A percentile compares a stretch with the other conserved stretches of the same genome.
phyloP scores from a whole-genome alignment of 345 rosid species.

The Salix purpurea region DNA sequence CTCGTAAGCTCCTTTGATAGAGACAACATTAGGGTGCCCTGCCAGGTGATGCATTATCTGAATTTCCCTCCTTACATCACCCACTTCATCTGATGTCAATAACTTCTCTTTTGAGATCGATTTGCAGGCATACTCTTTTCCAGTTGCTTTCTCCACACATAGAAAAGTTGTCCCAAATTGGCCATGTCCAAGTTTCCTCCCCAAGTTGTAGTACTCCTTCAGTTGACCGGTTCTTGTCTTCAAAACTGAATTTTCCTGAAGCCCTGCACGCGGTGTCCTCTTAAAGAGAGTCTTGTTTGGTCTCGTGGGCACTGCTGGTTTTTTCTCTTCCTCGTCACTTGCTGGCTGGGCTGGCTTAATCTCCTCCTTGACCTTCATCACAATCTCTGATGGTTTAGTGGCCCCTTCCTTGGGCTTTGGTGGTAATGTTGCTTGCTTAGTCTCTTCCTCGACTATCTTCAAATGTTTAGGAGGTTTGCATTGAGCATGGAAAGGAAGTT shows the following conservation, averaged over 20 bases:
- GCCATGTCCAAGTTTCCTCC: conserved; percentile 76
- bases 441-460: conserved; percentile 30
- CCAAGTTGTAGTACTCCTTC: conserved; percentile 62
- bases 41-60: conserved; percentile 84
- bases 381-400: too few relatives aligned
- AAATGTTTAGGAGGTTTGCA: conserved; percentile 38
- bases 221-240: conserved; percentile 57
- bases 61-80: conserved; percentile 87
- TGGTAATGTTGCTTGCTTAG: neutral
- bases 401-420: neutral
- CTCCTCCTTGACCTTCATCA: conserved; percentile 2
- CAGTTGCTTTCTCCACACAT: conserved; percentile 66
- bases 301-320: conserved; percentile 17
- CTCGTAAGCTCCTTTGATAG: conserved; percentile 81
- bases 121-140: conserved; percentile 78
- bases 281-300: conserved; percentile 42
- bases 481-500: conserved; percentile 12
- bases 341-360: conserved; percentile 4
- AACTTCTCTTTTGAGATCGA: conserved; percentile 84
- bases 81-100: conserved; percentile 57
- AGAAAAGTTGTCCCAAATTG: conserved; percentile 89
- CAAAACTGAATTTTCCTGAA: conserved; percentile 53
- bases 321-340: conserved; percentile 6
- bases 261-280: conserved; percentile 57
- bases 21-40: conserved; percentile 62